Conservation (phyloP, 805 yeast genomes). For the Yarrowia sp. region DNA sequence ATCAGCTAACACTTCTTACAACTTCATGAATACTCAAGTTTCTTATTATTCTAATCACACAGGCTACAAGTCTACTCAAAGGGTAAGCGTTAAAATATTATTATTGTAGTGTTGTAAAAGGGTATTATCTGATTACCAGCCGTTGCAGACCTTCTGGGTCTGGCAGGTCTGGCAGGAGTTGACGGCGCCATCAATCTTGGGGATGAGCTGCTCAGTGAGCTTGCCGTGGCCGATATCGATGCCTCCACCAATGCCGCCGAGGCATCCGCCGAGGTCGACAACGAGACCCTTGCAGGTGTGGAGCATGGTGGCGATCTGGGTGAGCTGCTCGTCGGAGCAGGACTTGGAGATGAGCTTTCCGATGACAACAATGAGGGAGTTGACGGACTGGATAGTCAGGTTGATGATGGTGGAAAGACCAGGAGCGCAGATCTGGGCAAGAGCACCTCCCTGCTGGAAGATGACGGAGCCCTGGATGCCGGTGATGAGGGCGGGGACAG, state of each 20-base stretch:
- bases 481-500: not conserved
- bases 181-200: slow-evolving; percentile 6
- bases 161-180: slow-evolving; percentile 2
- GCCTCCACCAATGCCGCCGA: not conserved
- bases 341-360: slow-evolving; percentile 4
- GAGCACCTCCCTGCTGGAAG: not conserved
- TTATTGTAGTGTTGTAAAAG: too few relatives aligned
- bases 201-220: not conserved
- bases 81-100: too few relatives aligned
- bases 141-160: slow-evolving; percentile 7
- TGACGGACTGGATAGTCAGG: not conserved
- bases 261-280: slow-evolving; percentile 2
- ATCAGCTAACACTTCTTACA: too few relatives aligned
- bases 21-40: too few relatives aligned
- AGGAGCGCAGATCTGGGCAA: slow-evolving; percentile 1
- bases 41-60: too few relatives aligned
- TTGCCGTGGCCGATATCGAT: not conserved
- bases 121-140: not conserved
- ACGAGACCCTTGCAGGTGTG: not conserved
- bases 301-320: not conserved
- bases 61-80: too few relatives aligned
- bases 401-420: not conserved
- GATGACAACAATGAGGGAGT: not conserved
- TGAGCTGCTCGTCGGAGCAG: not conserved
- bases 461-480: not conserved